Evolutionary conservation across 2,329 filamentous ascomycete genomes (phyloP).

Genomic region (Sarocladiaceae sp.): DNA sequence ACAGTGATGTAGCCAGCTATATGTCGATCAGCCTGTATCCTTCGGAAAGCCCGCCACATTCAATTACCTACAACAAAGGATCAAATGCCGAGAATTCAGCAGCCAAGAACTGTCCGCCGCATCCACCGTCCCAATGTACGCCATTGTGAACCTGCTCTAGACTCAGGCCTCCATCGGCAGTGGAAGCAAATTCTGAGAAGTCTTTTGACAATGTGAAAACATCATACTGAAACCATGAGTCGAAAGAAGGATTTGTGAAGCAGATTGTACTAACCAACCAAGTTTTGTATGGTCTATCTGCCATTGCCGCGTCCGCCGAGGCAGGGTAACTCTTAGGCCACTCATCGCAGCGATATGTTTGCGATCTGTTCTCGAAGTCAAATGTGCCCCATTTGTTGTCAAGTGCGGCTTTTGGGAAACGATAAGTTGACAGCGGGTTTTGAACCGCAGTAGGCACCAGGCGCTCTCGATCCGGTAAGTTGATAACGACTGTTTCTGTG

Average conservation of each 20-base stretch:
- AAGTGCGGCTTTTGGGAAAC: constrained; percentile 37
- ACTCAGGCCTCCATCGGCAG: constrained; percentile 30
- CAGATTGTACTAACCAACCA: constrained; percentile 32
- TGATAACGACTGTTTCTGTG: constrained; percentile 30
- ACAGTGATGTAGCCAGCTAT: constrained; percentile 43
- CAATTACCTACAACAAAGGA: constrained; percentile 38
- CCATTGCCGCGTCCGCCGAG: constrained; percentile 31
- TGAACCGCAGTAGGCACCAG: constrained; percentile 29
- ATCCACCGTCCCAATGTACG: constrained; percentile 36
- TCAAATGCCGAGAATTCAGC: constrained; percentile 40
- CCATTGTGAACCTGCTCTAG: constrained; percentile 39
- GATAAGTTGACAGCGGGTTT: constrained; percentile 51
- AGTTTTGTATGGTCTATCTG: constrained; percentile 29
- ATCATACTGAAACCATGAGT: constrained; percentile 31
- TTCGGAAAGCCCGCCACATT: neutral
- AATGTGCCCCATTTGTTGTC: constrained; percentile 32
- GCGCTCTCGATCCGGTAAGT: constrained; percentile 32
- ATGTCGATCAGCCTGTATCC: neutral
- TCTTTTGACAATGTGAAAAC: constrained; percentile 30
- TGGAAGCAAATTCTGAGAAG: constrained; percentile 31
- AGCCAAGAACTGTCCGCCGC: constrained; percentile 36
- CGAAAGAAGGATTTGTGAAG: constrained; percentile 24
- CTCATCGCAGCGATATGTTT: constrained; percentile 36
- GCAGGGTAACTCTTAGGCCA: constrained; percentile 32
- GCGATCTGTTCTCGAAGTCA: constrained; percentile 22